Evolutionary conservation across 352 stramenopile species (phyloP).

Genomic region (Pythium utonaiense): DNA sequence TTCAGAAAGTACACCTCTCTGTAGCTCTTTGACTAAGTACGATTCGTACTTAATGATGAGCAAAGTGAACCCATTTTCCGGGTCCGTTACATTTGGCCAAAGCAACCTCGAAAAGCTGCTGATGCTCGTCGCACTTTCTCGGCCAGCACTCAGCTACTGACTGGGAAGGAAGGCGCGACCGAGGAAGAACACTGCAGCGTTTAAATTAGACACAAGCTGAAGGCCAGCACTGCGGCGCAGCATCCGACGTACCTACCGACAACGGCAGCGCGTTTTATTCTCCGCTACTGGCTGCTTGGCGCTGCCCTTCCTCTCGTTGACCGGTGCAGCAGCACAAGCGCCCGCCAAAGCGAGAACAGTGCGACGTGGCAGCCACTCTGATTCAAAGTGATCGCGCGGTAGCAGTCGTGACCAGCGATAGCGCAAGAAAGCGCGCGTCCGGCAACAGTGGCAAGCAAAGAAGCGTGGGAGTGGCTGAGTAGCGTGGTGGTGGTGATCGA

Average conservation of each 20-base stretch:
- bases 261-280: constrained; percentile 7
- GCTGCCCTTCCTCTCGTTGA: not conserved
- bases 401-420: not conserved
- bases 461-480: not conserved
- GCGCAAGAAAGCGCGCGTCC: not conserved
- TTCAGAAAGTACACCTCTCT: constrained; percentile 6
- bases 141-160: not conserved
- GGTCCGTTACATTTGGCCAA: constrained; percentile 13
- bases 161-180: not conserved
- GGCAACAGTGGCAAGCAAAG: not conserved
- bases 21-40: not conserved
- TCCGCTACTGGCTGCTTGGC: not conserved
- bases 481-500: constrained; percentile 17
- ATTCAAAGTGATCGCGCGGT: not conserved
- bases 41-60: constrained; percentile 4
- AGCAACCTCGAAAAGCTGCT: not conserved
- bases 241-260: constrained; percentile 3
- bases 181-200: not conserved
- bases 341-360: not conserved
- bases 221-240: not conserved
- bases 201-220: constrained; percentile 1
- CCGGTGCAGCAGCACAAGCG: not conserved
- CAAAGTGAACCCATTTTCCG: constrained; percentile 5
- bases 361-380: constrained; percentile 1
- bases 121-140: not conserved